Evolutionary conservation across 2,329 filamentous ascomycete genomes (phyloP), one percentile per base, ranked within the genome.

Genomic region (Calonectria henricotiae): DNA sequence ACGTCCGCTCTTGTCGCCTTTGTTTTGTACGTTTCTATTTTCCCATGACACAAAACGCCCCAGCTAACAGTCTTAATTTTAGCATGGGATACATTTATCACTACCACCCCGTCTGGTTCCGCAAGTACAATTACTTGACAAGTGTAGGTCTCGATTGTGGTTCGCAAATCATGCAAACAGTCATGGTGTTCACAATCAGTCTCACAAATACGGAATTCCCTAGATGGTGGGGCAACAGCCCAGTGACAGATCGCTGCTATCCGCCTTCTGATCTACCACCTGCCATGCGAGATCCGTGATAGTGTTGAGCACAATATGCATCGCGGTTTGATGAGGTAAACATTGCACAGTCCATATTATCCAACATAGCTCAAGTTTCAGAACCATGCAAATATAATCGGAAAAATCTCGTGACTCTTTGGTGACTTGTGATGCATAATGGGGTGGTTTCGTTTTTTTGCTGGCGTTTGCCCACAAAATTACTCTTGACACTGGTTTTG

Each of bases 181-280:
- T 55, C n/a, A 55, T 55, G 49, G 49, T 55, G 12, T 55, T 55
- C n/a, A 55, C 49, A 37, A 55, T 55, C 49, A 55, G 49, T 23
- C 49, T 55, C n/a, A 55, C 49, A 12, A 55, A 55, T 30, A 55
- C 49, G 20, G 49, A 55, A 12, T 55, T 55, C 11, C 49, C 49
- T 5, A 12, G 5, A 6, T 55, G 49, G 49, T 55, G 49, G 49
- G 49, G 49, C n/a, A 55, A 55, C 13, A 55, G 49, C n/a, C 27
- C 49, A 12, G 49, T 55, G n/a, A 55, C 49, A 37, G 49, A 55
- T 55, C 49, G 49, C 30, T 55, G 49, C 7, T 55, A 23, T 55
- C 49, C 49, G n/a, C 49, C 49, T 37, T 55, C 49, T 23, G 49
- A 55, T 35, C 17, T 55, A 13, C 49, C 49, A 13, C 49, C 49